Evolutionary conservation across 2,329 filamentous ascomycete genomes (phyloP).

Genomic region (Fusarium torreyae): DNA sequence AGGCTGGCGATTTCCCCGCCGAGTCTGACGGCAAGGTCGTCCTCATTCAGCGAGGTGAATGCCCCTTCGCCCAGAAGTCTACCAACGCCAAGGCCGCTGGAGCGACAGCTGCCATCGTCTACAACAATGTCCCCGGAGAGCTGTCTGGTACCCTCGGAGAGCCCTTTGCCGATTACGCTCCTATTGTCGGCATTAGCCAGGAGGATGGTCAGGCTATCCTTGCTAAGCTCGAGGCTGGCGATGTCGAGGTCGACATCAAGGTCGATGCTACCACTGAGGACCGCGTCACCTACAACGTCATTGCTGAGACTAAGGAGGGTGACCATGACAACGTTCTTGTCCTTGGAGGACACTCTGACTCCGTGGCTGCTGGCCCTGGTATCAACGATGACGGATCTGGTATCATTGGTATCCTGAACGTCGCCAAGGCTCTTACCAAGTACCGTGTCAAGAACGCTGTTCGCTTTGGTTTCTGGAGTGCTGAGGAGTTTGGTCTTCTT

Average conservation of each 20-base stretch:
- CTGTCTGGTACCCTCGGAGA: slow-evolving; percentile 69
- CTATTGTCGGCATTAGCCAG: slow-evolving; percentile 67
- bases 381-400: slow-evolving; percentile 77
- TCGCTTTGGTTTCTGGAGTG: slow-evolving; percentile 67
- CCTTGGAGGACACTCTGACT: slow-evolving; percentile 64
- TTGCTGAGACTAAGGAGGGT: slow-evolving; percentile 65
- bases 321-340: slow-evolving; percentile 65
- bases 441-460: slow-evolving; percentile 65
- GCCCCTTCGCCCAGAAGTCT: slow-evolving; percentile 72
- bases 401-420: slow-evolving; percentile 62
- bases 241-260: slow-evolving; percentile 54
- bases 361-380: slow-evolving; percentile 66
- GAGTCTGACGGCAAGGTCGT: slow-evolving; percentile 69
- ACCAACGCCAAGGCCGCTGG: slow-evolving; percentile 69
- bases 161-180: slow-evolving; percentile 62
- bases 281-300: slow-evolving; percentile 65
- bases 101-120: slow-evolving; percentile 71
- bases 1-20: slow-evolving; percentile 66
- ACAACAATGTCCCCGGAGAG: slow-evolving; percentile 71
- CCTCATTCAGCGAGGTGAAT: slow-evolving; percentile 71
- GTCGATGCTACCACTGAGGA: slow-evolving; percentile 65
- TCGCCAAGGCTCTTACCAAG: slow-evolving; percentile 60
- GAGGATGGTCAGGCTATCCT: slow-evolving; percentile 59
- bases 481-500: slow-evolving; percentile 65
- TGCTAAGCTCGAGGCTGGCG: slow-evolving; percentile 51